phyloP scores from a whole-genome alignment of 1,284 basidiomycete species.

The Psilocybe mexicana region DNA sequence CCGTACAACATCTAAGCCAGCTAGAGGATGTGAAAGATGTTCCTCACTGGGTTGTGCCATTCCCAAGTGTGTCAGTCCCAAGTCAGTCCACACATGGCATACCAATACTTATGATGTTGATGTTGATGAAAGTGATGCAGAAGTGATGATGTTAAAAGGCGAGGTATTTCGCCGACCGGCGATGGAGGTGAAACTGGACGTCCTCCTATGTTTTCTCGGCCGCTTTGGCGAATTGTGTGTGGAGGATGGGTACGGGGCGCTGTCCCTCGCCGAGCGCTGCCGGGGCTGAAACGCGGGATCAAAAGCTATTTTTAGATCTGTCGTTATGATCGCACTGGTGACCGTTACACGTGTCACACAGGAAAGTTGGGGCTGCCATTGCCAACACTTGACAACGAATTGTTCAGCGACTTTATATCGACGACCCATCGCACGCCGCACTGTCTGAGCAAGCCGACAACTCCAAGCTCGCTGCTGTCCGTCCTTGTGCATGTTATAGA shows the following conservation, averaged over 20 bases:
- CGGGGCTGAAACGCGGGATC: conserved; percentile 14
- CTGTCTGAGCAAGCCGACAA: not conserved
- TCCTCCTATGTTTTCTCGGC: not conserved
- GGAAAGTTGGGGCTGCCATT: not conserved
- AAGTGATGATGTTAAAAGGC: too few relatives aligned
- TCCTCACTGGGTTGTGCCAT: too few relatives aligned
- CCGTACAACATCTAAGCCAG: too few relatives aligned
- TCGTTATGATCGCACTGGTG: conserved; percentile 13
- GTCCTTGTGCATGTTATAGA: not conserved
- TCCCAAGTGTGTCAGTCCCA: too few relatives aligned
- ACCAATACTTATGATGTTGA: too few relatives aligned
- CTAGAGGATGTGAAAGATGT: too few relatives aligned
- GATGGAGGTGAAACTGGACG: not conserved
- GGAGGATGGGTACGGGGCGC: not conserved
- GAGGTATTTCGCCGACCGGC: not conserved
- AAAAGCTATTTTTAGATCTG: not conserved
- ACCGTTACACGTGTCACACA: conserved; percentile 5
- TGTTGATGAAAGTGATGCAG: too few relatives aligned
- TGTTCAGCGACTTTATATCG: not conserved
- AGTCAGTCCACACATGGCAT: too few relatives aligned
- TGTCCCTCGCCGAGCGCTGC: not conserved
- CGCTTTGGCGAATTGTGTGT: not conserved
- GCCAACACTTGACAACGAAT: conserved; percentile 13
- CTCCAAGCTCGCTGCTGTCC: conserved; percentile 3
- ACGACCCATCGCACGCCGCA: not conserved